These are phyloP conservation scores for Aspergillus steynii DNA, from an alignment of 495 filamentous ascomycete species.

Conservation along the genomic window DNA sequence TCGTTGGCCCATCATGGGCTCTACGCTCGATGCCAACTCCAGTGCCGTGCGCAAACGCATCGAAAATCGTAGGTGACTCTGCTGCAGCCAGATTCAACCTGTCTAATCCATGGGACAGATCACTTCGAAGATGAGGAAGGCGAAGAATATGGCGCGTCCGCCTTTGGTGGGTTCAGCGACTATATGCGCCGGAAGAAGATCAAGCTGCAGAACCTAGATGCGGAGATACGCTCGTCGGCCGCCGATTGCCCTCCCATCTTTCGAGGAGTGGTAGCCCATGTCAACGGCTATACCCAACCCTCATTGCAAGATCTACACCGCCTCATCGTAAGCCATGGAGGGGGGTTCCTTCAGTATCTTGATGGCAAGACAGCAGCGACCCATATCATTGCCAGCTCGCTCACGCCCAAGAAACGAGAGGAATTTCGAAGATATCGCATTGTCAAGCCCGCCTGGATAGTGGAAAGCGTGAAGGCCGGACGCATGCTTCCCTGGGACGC, in stretches of 20 bases:
- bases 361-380: conserved; percentile 91
- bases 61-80: conserved; percentile 54
- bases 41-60: conserved; percentile 80
- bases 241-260: conserved; percentile 79
- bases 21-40: conserved; percentile 73
- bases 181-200: conserved; percentile 94
- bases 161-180: conserved; percentile 83
- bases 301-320: conserved; percentile 82
- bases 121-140: conserved; percentile 70
- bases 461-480: conserved; percentile 81
- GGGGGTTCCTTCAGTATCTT: conserved; percentile 92
- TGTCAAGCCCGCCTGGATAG: conserved; percentile 95
- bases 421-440: conserved; percentile 86
- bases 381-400: conserved; percentile 86
- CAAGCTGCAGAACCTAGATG: conserved; percentile 92
- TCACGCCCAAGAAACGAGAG: conserved; percentile 87
- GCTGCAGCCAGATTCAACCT: conserved; percentile 3
- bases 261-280: conserved; percentile 81
- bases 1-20: conserved; percentile 66
- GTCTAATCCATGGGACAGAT: conserved; percentile 39
- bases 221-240: conserved; percentile 68
- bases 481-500: conserved; percentile 80
- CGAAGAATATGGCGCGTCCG: conserved; percentile 86
- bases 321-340: conserved; percentile 86
- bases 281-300: conserved; percentile 93